These are phyloP conservation scores for Wickerhamiella australiensis DNA, from an alignment of 805 yeast genomes.

Conservation along the genomic window DNA sequence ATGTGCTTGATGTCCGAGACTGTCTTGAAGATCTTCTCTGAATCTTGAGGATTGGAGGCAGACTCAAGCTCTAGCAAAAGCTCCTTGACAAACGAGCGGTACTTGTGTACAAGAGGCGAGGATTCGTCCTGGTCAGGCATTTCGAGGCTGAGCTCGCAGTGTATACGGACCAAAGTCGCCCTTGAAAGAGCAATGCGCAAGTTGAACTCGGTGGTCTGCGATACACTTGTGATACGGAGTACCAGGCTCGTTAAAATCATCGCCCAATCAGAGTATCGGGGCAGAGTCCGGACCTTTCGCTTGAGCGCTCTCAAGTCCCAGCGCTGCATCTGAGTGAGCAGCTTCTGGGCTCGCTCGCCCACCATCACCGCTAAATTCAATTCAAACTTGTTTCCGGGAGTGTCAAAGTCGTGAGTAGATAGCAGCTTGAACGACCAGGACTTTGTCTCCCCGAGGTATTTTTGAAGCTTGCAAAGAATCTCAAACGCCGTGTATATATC, in stretches of 20 bases:
- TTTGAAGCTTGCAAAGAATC: constrained; percentile 10
- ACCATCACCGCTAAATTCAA: constrained; percentile 23
- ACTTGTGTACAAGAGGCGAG: constrained; percentile 21
- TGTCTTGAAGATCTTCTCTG: constrained; percentile 25
- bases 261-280: constrained; percentile 22
- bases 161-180: constrained; percentile 25
- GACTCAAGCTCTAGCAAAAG: constrained; percentile 24
- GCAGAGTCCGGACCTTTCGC: constrained; percentile 20
- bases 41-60: constrained; percentile 21
- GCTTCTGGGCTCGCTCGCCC: constrained; percentile 19
- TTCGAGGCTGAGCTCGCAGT: constrained; percentile 23
- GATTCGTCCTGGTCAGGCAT: constrained; percentile 10
- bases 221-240: constrained; percentile 22
- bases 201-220: constrained; percentile 22
- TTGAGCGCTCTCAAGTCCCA: constrained; percentile 25
- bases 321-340: constrained; percentile 19
- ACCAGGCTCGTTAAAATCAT: constrained; percentile 25
- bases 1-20: constrained; percentile 24
- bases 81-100: constrained; percentile 23
- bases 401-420: constrained; percentile 22
- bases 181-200: constrained; percentile 26
- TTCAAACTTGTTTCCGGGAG: constrained; percentile 20
- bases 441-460: constrained; percentile 23
- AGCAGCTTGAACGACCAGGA: constrained; percentile 25
- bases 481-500: constrained; percentile 13